Evolutionary conservation across 2,329 filamentous ascomycete species (phyloP), one percentile per base, ranked within the genome.

Genomic region (Fusarium keratoplasticum): DNA sequence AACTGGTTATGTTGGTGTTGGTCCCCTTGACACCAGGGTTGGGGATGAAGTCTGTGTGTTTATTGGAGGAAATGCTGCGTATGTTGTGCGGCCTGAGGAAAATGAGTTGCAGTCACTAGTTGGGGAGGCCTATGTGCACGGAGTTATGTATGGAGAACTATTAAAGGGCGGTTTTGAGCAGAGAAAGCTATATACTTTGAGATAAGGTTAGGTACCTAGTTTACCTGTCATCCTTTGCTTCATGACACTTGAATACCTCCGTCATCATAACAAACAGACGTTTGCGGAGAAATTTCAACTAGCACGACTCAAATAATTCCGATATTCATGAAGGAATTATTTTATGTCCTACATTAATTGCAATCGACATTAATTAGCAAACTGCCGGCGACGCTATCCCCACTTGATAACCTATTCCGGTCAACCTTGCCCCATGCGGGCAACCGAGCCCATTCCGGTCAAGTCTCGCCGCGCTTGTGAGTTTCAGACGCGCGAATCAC

Each of bases 71-170:
- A 61, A 65, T 20, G 50, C 35, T 5, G 33, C 52, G 3, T 71
- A 66, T n/a, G n/a, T 71, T 13, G 40, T 71, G 29, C 65, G 61
- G 36, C 47, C 55, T 6, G 29, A 40, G n/a, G 27, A 11, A 29
- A 44, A 62, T 42, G 40, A 11, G 4, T 20, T 16, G 2, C 52
- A 60, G 42, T 22, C 35, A 3, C 35, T 71, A 10, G 52, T 69
- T 60, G 69, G 69, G 3, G 69, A 71, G 18, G 61, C 52, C 2
- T 71, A 35, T 40, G 61, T 62, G 5, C 31, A 71, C 35, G 69
- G 69, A 13, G 29, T 68, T n/a, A 71, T 71, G 66, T 59, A 66
- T n/a, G 65, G 69, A 10, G 69, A 71, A 20, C 14, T 67, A 6
- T 29, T 68, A 9, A 38, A 47, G 10, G 35, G 55, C 7, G 47